A percentile compares a stretch with the other conserved stretches of the same genome.
Conservation (phyloP, 257 asterid genomes). For the Petrea volubilis region DNA sequence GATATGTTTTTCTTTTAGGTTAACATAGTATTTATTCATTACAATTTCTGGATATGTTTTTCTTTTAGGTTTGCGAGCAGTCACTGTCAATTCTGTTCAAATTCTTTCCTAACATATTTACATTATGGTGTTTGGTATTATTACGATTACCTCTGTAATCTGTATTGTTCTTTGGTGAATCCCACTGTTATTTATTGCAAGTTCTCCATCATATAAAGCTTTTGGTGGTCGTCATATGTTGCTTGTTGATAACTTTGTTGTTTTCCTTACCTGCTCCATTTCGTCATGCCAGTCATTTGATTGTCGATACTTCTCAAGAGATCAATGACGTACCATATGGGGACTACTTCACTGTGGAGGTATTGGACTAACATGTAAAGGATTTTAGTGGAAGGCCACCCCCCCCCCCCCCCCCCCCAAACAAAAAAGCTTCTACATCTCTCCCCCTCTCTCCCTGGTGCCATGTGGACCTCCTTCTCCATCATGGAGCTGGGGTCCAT, state of each 20-base stretch:
- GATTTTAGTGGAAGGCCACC: neutral
- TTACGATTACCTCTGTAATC: neutral
- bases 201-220: neutral
- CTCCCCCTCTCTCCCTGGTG: neutral
- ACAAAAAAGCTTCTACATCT: neutral
- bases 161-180: constrained; percentile 17
- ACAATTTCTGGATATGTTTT: neutral
- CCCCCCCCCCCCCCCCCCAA: no score
- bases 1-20: neutral
- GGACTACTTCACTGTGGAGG: constrained; percentile 96
- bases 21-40: neutral
- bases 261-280: constrained; percentile 23
- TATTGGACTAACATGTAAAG: constrained; percentile 31
- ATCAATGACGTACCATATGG: constrained; percentile 86
- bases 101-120: constrained; percentile 1
- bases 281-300: constrained; percentile 66
- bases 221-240: constrained; percentile 13
- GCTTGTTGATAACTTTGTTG: constrained; percentile 15
- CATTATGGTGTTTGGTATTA: neutral
- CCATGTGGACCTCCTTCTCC: neutral
- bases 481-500: constrained; percentile 11
- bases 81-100: neutral
- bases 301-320: constrained; percentile 82
- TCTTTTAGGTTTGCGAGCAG: neutral
- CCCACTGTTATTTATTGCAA: neutral